A percentile compares a stretch with the other conserved stretches of the same genome.
These are phyloP conservation scores for Fusarium haematococcum DNA, from an alignment of 2,329 filamentous ascomycete species.

Conservation along the genomic window DNA sequence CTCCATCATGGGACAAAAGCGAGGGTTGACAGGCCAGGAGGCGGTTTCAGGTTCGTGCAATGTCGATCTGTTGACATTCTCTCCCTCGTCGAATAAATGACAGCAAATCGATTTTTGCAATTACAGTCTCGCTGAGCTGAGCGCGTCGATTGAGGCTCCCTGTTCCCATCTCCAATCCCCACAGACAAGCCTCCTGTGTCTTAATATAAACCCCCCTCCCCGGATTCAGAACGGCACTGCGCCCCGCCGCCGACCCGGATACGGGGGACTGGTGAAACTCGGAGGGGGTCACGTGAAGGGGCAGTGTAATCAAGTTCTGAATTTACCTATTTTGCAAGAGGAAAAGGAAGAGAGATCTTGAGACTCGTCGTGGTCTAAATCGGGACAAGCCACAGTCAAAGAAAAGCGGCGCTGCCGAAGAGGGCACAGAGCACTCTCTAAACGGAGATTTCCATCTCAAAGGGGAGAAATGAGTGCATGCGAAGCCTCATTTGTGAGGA, in stretches of 20 bases:
- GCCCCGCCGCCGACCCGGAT: conserved; percentile 4
- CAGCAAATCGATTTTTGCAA: background rate
- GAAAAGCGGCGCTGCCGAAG: background rate
- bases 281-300: background rate
- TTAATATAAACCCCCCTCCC: conserved; percentile 2
- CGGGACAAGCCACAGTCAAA: background rate
- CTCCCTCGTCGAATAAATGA: conserved; percentile 6
- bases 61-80: background rate
- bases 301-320: background rate
- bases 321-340: background rate
- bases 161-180: background rate
- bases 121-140: background rate
- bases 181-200: background rate
- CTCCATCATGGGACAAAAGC: background rate
- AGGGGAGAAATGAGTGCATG: background rate
- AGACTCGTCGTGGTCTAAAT: background rate
- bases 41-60: background rate
- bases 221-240: conserved; percentile 10
- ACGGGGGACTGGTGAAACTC: conserved; percentile 2
- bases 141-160: background rate
- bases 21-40: background rate
- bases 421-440: background rate
- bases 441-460: background rate
- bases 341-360: background rate
- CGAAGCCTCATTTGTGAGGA: background rate